Percentiles rank a stretch among this genome's conserved stretches.
These are phyloP conservation scores for Amaranthus cruentus DNA, from an alignment of 148 eudicot genomes.

Conservation along the genomic window DNA sequence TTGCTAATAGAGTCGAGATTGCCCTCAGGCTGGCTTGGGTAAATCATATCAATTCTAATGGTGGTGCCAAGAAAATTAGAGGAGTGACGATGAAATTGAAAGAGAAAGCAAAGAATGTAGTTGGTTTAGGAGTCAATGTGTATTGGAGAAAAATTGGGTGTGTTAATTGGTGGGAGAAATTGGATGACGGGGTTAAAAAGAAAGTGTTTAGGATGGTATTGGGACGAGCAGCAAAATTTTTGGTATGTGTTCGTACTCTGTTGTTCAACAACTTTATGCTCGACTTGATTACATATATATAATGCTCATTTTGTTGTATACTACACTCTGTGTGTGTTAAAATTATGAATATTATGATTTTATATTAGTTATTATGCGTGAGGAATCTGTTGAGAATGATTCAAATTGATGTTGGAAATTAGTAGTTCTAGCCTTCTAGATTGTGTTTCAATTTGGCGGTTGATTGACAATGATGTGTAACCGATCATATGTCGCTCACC, in stretches of 20 bases:
- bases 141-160: slow-evolving; percentile 98
- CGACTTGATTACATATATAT: background rate
- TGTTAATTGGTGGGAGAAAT: slow-evolving; percentile 87
- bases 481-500: too few relatives aligned
- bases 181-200: slow-evolving; percentile 40
- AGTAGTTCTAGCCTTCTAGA: too few relatives aligned
- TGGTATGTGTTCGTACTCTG: slow-evolving; percentile 50
- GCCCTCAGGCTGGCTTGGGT: slow-evolving; percentile 84
- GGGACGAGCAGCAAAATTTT: slow-evolving; percentile 51
- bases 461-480: too few relatives aligned
- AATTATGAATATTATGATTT: background rate
- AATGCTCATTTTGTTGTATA: background rate
- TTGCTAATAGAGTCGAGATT: slow-evolving; percentile 75
- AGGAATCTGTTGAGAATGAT: background rate
- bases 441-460: too few relatives aligned
- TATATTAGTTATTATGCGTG: background rate
- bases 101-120: slow-evolving; percentile 47
- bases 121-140: slow-evolving; percentile 60
- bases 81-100: slow-evolving; percentile 60
- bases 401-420: background rate
- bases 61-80: slow-evolving; percentile 57
- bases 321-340: background rate
- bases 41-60: slow-evolving; percentile 34
- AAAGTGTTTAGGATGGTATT: slow-evolving; percentile 41
- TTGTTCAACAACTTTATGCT: background rate